Percentiles rank a stretch among this genome's conserved stretches.
These are phyloP conservation scores for Rhizopus delemar DNA, from an alignment of 371 early-diverging fungal species.

Conservation along the genomic window DNA sequence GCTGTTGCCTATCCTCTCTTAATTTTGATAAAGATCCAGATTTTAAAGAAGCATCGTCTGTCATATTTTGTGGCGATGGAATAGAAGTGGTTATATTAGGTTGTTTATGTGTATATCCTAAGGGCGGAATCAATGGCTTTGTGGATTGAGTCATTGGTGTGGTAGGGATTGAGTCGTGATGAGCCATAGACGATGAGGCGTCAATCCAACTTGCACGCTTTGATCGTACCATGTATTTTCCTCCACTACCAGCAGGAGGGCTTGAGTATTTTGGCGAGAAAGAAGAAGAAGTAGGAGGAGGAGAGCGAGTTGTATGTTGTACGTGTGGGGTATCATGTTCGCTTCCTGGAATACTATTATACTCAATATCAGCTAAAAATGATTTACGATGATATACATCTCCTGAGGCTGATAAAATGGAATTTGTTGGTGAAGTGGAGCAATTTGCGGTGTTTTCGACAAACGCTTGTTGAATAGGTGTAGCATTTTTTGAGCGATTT, in stretches of 20 bases:
- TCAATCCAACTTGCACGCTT: conserved; percentile 48
- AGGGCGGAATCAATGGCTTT: conserved; percentile 13
- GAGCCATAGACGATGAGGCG: conserved; percentile 29
- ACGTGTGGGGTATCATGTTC: conserved; percentile 16
- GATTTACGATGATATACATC: conserved; percentile 21
- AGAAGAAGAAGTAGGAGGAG: conserved; percentile 8
- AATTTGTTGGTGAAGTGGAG: conserved; percentile 22
- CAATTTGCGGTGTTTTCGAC: conserved; percentile 3
- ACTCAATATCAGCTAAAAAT: conserved; percentile 25
- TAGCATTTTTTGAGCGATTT: conserved; percentile 1
- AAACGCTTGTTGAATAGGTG: conserved; percentile 11
- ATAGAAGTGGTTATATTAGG: neutral
- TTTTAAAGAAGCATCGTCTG: conserved; percentile 25
- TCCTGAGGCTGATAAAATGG: conserved; percentile 10
- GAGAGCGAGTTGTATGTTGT: conserved; percentile 10
- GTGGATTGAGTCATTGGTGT: conserved; percentile 15
- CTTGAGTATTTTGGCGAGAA: conserved; percentile 34
- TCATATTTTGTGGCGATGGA: neutral
- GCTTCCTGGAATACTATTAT: conserved; percentile 29
- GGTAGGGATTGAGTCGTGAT: conserved; percentile 22
- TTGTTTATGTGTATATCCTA: conserved; percentile 8
- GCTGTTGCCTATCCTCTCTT: conserved; percentile 29
- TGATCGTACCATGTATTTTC: conserved; percentile 38
- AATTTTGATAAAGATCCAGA: conserved; percentile 36
- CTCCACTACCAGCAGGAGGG: conserved; percentile 43